Conservation (phyloP, 768 basidiomycete genomes). For the Xerocomellus chrysenteron region DNA sequence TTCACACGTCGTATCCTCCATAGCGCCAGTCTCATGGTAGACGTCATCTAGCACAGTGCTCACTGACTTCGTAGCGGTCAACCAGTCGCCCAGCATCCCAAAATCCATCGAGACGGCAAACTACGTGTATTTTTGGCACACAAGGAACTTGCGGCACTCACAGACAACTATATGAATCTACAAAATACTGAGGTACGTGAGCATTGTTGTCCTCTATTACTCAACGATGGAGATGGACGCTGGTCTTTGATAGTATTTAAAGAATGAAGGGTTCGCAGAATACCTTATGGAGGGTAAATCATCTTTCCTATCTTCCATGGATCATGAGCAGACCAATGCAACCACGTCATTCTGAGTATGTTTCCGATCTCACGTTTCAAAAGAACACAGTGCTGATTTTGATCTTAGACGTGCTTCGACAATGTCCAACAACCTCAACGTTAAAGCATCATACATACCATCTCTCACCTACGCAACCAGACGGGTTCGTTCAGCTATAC, state of each 20-base stretch:
- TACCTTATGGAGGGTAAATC: slow-evolving; percentile 82
- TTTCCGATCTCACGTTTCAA: background rate
- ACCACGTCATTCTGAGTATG: slow-evolving; percentile 83
- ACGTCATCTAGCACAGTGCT: slow-evolving; percentile 92
- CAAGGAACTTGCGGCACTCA: slow-evolving; percentile 56
- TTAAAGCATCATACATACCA: slow-evolving; percentile 70
- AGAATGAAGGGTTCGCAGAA: slow-evolving; percentile 68
- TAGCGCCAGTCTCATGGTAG: slow-evolving; percentile 90
- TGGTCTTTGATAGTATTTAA: slow-evolving; percentile 48
- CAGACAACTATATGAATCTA: slow-evolving; percentile 89
- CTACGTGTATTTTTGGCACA: slow-evolving; percentile 95
- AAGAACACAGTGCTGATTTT: background rate
- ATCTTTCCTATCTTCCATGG: slow-evolving; percentile 79
- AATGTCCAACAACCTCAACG: slow-evolving; percentile 82
- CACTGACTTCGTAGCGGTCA: slow-evolving; percentile 75
- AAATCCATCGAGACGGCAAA: slow-evolving; percentile 98
- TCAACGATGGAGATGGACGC: background rate
- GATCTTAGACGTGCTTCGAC: slow-evolving; percentile 80
- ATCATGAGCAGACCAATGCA: slow-evolving; percentile 74
- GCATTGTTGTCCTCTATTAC: background rate
- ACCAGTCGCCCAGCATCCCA: slow-evolving; percentile 87
- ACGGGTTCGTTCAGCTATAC: slow-evolving; percentile 92
- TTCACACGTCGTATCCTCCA: slow-evolving; percentile 91
- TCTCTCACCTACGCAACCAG: slow-evolving; percentile 65
- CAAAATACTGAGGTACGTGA: slow-evolving; percentile 71